Evolutionary conservation across 208 protist genomes (phyloP).

Genomic region (Leishmania martiniquensis): DNA sequence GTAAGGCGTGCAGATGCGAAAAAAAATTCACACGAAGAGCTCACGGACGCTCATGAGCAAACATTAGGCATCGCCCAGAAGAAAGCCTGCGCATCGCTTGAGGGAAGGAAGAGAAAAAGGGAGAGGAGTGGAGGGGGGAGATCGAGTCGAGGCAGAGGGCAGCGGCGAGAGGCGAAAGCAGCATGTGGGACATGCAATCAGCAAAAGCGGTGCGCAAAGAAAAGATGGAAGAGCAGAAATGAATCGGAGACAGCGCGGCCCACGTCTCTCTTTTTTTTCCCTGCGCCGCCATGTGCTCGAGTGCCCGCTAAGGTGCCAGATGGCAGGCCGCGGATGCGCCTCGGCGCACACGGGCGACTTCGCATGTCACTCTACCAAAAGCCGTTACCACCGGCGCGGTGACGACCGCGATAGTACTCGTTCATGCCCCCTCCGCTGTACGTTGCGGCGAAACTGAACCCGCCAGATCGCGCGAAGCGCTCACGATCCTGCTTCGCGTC

Average conservation of each 20-base stretch:
- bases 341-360: neutral
- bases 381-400: conserved; percentile 42
- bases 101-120: neutral
- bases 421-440: conserved; percentile 41
- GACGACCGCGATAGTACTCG: conserved; percentile 64
- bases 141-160: no score
- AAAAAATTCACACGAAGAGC: conserved; percentile 5
- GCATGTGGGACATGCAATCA: neutral
- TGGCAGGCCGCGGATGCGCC: neutral
- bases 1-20: neutral
- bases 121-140: neutral
- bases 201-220: neutral
- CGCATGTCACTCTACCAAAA: conserved; percentile 53
- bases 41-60: neutral
- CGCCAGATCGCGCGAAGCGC: conserved; percentile 43
- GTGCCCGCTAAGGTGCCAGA: neutral
- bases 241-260: neutral
- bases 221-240: neutral
- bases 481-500: conserved; percentile 77
- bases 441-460: conserved; percentile 43
- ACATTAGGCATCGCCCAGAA: neutral
- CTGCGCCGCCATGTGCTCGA: neutral
- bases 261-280: neutral
- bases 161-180: neutral
- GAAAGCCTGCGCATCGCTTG: neutral